phyloP scores from a whole-genome alignment of 2,329 filamentous ascomycete genomes.

The Phialophora chinensis region DNA sequence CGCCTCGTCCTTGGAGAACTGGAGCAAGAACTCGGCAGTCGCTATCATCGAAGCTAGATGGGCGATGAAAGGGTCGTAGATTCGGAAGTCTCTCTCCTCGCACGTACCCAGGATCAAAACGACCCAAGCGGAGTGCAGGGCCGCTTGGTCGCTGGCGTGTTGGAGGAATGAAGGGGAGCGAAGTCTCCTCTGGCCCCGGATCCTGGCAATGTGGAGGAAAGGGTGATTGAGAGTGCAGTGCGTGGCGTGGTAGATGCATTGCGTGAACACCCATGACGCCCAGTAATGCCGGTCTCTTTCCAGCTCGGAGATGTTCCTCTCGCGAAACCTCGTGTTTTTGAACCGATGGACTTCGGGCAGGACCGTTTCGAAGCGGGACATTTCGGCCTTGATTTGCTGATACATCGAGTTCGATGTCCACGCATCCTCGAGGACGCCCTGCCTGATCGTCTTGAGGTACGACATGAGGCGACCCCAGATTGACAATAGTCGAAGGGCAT shows the following conservation, averaged over 20 bases:
- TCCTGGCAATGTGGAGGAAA: constrained; percentile 35
- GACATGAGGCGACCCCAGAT: constrained; percentile 34
- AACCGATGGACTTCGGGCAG: constrained; percentile 35
- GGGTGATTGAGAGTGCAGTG: constrained; percentile 36
- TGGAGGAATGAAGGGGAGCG: constrained; percentile 37
- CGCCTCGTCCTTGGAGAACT: constrained; percentile 32
- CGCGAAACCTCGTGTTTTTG: constrained; percentile 29
- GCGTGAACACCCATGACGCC: constrained; percentile 34
- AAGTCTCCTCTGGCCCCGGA: constrained; percentile 26
- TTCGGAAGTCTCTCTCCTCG: constrained; percentile 27
- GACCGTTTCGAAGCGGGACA: constrained; percentile 34
- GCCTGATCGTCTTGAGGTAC: constrained; percentile 32
- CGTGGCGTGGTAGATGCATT: constrained; percentile 35
- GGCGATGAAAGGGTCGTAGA: constrained; percentile 34
- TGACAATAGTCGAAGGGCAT: constrained; percentile 31
- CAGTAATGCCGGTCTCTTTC: constrained; percentile 30
- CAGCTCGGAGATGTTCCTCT: constrained; percentile 22
- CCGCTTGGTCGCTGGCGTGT: constrained; percentile 35
- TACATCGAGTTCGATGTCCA: constrained; percentile 33
- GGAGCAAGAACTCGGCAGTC: constrained; percentile 32
- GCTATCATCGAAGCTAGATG: constrained; percentile 34
- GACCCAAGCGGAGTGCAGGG: constrained; percentile 35
- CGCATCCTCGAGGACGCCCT: constrained; percentile 29
- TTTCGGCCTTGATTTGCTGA: constrained; percentile 33
- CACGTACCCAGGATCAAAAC: constrained; percentile 29